Base-by-base conservation (phyloP, 2,329 filamentous ascomycete species). In the Periconia macrospinosa region DNA sequence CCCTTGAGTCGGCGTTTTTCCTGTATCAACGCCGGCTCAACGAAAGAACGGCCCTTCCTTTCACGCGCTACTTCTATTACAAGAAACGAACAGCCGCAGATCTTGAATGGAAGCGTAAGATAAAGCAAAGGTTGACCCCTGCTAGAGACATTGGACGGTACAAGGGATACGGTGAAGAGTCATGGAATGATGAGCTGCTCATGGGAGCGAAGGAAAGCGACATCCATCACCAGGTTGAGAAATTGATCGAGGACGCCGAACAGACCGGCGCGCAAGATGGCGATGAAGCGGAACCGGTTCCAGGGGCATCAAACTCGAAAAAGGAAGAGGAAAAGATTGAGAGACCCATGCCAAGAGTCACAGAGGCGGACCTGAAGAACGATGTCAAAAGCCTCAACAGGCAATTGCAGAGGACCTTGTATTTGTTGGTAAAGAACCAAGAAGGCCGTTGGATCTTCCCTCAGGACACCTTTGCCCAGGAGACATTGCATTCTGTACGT, bases 11-110 rank as follows among this genome's bases (percentile, higher is more conserved):
- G 70, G 83, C 93, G 59, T 97, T 89, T 78, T 96, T 89, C 81
- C 92, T 99, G 73, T 99, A 99, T 79, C 94, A 99, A 79, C 93
- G 93, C 67, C 91, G 94, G 14, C 83, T 99, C 56, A 96, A 97
- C 75, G 94, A 99, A 81, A 90, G 94, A 42, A 83, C 96, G 49
- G 86, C 88, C 18, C 83, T 94, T 5, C 90, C 92, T 1, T 99
- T 97, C 75, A 89, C 89, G 52, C 86, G 90, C 62, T 90, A 90
- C 72, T 94, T 97, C 78, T 99, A 96, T 83, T 96, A 92, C 84
- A 96, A 96, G 80, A 87, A 87, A 63, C 90, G 91, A 70, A 96
- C 92, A 11, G 88, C 92, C 1, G 82, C 86, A 9, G 90, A 92
- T 61, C 80, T 91, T 47, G 92, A 97, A 78, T 97, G 92, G 91